phyloP scores from a whole-genome alignment of 2,329 filamentous ascomycete species.

The Venturia effusa region DNA sequence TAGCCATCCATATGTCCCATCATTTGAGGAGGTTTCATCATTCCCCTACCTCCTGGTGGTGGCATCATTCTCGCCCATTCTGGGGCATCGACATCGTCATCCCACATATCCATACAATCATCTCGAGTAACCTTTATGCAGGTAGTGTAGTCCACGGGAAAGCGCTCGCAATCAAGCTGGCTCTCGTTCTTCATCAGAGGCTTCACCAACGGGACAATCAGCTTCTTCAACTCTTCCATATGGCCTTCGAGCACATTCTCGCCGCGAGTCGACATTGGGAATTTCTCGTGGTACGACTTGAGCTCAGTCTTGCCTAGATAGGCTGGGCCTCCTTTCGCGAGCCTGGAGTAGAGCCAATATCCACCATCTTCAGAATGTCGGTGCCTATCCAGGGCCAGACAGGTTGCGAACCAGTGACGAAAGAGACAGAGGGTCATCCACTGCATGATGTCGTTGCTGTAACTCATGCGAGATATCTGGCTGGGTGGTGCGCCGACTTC shows the following conservation, averaged over 20 bases:
- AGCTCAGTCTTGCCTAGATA: conserved; percentile 33
- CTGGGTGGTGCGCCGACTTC: conserved; percentile 17
- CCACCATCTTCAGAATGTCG: conserved; percentile 33
- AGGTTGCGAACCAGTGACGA: conserved; percentile 36
- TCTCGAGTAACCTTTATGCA: conserved; percentile 28
- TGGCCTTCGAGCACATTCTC: conserved; percentile 31
- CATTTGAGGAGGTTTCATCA: neutral
- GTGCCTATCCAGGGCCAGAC: conserved; percentile 28
- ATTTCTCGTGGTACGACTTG: conserved; percentile 28
- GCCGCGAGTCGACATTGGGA: conserved; percentile 34
- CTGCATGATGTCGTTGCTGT: conserved; percentile 37
- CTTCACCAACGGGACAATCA: conserved; percentile 24
- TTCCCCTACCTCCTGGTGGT: neutral
- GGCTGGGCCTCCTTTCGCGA: conserved; percentile 25
- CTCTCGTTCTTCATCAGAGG: conserved; percentile 28
- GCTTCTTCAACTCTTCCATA: conserved; percentile 30
- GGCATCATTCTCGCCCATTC: neutral
- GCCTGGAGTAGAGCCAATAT: conserved; percentile 30
- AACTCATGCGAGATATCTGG: conserved; percentile 28
- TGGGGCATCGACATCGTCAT: neutral
- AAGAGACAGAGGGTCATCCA: conserved; percentile 40
- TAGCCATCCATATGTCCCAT: neutral
- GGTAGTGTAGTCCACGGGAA: conserved; percentile 33
- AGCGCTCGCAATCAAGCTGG: conserved; percentile 27
- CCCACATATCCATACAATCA: conserved; percentile 1